Conservation (phyloP, 2,329 filamentous ascomycete species). For the Xylariaceae sp. region DNA sequence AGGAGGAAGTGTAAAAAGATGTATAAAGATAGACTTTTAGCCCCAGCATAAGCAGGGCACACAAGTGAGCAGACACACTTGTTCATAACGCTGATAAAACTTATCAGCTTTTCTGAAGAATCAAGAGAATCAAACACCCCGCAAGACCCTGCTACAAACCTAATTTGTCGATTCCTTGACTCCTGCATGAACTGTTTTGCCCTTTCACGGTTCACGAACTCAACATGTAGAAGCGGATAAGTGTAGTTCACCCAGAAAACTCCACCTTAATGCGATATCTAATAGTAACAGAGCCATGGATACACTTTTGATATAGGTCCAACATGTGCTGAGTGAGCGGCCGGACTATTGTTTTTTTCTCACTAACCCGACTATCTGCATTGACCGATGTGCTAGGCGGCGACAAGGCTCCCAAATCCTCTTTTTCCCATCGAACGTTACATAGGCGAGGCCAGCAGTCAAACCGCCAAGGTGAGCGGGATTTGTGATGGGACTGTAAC, state of each 20-base stretch:
- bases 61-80: not conserved
- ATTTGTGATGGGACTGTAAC: slow-evolving; percentile 15
- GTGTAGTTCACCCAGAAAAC: too few species aligned
- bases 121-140: not conserved
- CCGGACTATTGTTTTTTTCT: slow-evolving; percentile 4
- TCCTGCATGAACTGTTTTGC: too few species aligned
- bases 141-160: not conserved
- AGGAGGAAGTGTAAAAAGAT: slow-evolving; percentile 6
- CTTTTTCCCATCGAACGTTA: slow-evolving; percentile 18
- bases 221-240: too few species aligned
- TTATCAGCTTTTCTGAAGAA: not conserved
- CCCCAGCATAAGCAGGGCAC: not conserved
- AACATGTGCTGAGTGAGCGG: not conserved
- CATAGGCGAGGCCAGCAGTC: slow-evolving; percentile 21
- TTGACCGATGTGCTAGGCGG: slow-evolving; percentile 18
- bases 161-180: not conserved
- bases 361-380: slow-evolving; percentile 22
- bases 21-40: slow-evolving; percentile 5
- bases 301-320: too few species aligned
- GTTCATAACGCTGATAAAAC: slow-evolving; percentile 7
- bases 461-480: slow-evolving; percentile 25
- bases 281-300: too few species aligned
- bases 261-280: too few species aligned
- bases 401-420: slow-evolving; percentile 24
- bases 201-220: too few species aligned